phyloP scores from a whole-genome alignment of 345 rosid species.

The Eucalyptus tenuipes region DNA sequence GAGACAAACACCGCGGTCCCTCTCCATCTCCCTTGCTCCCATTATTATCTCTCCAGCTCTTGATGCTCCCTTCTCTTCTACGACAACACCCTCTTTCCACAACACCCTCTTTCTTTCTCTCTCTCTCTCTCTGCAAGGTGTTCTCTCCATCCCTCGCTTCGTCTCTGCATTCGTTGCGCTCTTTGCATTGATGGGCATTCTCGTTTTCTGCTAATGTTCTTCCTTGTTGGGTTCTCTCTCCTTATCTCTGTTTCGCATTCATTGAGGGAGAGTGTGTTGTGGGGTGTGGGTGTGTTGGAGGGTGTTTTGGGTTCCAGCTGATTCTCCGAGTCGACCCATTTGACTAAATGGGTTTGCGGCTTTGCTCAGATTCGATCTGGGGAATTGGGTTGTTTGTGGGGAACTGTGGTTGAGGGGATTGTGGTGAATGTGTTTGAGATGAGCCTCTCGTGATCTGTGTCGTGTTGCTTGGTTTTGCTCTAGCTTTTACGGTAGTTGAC shows the following conservation, averaged over 20 bases:
- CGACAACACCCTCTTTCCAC: background rate
- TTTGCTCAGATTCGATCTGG: background rate
- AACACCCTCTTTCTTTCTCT: background rate
- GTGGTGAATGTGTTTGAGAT: background rate
- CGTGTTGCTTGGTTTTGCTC: background rate
- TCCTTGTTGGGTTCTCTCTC: background rate
- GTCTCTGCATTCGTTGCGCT: background rate
- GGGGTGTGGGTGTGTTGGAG: background rate
- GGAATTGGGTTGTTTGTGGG: background rate
- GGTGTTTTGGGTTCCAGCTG: background rate
- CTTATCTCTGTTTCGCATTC: background rate
- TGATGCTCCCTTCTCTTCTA: background rate
- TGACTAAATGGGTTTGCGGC: background rate
- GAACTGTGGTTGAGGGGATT: background rate
- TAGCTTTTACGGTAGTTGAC: background rate
- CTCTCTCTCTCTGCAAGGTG: background rate
- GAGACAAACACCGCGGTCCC: background rate
- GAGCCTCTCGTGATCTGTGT: background rate
- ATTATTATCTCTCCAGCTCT: background rate
- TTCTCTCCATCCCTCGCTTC: background rate
- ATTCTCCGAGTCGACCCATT: background rate
- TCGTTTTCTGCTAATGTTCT: background rate
- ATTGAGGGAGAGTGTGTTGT: background rate
- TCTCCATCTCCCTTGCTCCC: background rate
- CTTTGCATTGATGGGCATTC: background rate